Conservation (phyloP, 805 yeast genomes). For the Torulaspora delbrueckii region DNA sequence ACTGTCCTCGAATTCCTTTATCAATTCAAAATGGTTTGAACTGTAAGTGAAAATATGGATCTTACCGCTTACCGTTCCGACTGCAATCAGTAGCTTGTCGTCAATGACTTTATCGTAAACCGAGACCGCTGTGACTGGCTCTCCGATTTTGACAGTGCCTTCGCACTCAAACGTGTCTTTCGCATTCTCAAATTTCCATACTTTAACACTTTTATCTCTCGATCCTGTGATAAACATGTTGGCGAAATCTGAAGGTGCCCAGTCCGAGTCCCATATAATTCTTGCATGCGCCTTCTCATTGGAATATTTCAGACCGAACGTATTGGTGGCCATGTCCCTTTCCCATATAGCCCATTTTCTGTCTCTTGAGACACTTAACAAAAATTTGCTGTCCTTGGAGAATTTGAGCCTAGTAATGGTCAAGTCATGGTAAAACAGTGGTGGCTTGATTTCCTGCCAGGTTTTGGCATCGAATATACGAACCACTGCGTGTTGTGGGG, state of each 20-base stretch:
- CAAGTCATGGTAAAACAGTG: constrained; percentile 64
- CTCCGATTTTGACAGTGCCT: constrained; percentile 41
- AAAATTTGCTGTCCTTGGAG: constrained; percentile 57
- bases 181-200: constrained; percentile 52
- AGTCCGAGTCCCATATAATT: constrained; percentile 92
- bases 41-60: constrained; percentile 43
- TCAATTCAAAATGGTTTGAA: constrained; percentile 26
- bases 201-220: constrained; percentile 73
- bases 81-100: constrained; percentile 43
- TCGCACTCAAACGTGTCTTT: constrained; percentile 38
- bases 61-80: constrained; percentile 69
- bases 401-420: constrained; percentile 82
- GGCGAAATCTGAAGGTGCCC: constrained; percentile 56
- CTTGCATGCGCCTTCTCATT: constrained; percentile 79
- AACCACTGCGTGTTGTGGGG: constrained; percentile 76
- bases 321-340: constrained; percentile 37
- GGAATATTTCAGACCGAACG: constrained; percentile 37
- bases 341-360: constrained; percentile 78
- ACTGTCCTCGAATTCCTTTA: constrained; percentile 35
- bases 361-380: constrained; percentile 84
- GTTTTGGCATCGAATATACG: constrained; percentile 61
- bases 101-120: constrained; percentile 35
- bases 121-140: constrained; percentile 67
- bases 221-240: constrained; percentile 75
- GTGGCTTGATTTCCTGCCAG: constrained; percentile 58